Conservation (phyloP, 225 moss, liverwort and hornwort species). For the Polytrichum formosum region DNA sequence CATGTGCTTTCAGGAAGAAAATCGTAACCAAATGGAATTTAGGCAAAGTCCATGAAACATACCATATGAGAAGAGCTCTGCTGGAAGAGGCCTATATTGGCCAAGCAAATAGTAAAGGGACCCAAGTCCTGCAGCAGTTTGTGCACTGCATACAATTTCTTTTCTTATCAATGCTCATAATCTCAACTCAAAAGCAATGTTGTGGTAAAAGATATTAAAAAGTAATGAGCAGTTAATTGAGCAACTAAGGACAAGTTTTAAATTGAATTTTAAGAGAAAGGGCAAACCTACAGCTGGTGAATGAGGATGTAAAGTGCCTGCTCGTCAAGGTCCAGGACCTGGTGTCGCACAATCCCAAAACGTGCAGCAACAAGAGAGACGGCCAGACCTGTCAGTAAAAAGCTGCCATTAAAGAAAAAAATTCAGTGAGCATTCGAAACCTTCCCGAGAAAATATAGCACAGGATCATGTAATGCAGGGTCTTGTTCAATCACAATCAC, state of each 20-base stretch:
- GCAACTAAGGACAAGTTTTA: neutral
- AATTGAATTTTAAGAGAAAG: constrained; percentile 4
- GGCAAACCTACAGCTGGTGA: constrained; percentile 89
- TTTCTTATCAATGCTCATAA: neutral
- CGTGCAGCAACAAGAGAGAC: constrained; percentile 70
- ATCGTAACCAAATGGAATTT: neutral
- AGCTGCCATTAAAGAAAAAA: constrained; percentile 50
- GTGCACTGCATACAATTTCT: constrained; percentile 50
- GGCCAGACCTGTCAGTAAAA: constrained; percentile 80
- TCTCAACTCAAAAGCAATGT: no score
- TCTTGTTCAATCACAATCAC: no score
- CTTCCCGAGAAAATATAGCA: neutral
- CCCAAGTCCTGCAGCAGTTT: constrained; percentile 78
- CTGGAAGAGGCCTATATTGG: constrained; percentile 73
- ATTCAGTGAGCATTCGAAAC: neutral
- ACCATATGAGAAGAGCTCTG: constrained; percentile 76
- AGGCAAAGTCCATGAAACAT: constrained; percentile 10
- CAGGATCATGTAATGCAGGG: neutral
- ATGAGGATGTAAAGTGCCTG: constrained; percentile 84
- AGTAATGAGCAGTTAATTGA: neutral
- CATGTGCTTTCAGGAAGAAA: no score
- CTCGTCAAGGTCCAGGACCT: constrained; percentile 67
- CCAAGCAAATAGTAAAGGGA: constrained; percentile 60
- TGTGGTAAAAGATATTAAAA: neutral
- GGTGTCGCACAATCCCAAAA: constrained; percentile 75